Evolutionary conservation across 1,284 basidiomycete genomes (phyloP), one percentile per base, ranked within the genome.

Genomic region (Leccinum fallax): DNA sequence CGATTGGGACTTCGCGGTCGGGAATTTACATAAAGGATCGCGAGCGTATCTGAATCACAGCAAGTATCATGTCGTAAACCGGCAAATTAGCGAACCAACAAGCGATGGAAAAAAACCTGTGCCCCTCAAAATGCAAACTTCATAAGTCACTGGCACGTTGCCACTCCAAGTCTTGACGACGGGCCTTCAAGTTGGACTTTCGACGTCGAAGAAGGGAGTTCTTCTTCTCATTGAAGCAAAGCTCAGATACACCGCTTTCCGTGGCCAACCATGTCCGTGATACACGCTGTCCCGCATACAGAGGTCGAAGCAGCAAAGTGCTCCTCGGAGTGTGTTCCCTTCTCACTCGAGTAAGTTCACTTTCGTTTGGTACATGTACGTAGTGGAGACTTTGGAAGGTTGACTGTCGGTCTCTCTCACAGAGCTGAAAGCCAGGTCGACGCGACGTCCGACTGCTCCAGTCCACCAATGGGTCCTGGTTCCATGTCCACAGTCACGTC

Each of bases 301-400:
- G 51, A 51, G 21, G 48, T 8, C 57, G 26, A 32, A 36, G 34
- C 6, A 46, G 51, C 34, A 16, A 53, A 55, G 34, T n/a, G 2
- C 16, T 26, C 26, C 32, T 46, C 26, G 7, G 48, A 46, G 32
- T 3, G 5, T 24, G 6, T 46, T 46, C 36, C 46, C 3, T 32
- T 34, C 16, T 24, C 28, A 28, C 52, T 32, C 6, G 36, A 49
- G 65, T 65, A 38, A 46, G 65, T 49, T 24, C 11, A 51, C 36
- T 40, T 53, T 43, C 32, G 15, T 38, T 49, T 43, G 8, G 15
- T 15, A 30, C n/a, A 19, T 3, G 26, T 26, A 53, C 16, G 0
- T 11, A 28, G 28, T 11, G n/a, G 28, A 21, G n/a, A 9, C 28
- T 21, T 11, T 48, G 46, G 19, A 48, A 21, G 46, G 43, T 21